Evolutionary conservation across 148 eudicot species (phyloP), one percentile per base, ranked within the genome.

Genomic region (Nyssa sinensis): DNA sequence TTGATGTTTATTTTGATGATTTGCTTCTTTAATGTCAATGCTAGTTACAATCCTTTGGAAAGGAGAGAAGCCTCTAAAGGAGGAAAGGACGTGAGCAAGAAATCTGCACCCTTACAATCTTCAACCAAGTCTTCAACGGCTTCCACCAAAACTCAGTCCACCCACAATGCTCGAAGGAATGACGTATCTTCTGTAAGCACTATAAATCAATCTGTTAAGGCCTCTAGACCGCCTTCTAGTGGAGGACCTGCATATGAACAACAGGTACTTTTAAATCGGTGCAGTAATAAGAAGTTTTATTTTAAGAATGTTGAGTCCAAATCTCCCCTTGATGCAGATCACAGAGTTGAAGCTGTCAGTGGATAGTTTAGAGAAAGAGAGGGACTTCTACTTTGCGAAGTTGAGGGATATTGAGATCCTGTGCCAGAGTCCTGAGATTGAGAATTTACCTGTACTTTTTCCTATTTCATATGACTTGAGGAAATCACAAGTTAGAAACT

Each of bases 311-410:
- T 49, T 29, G 21, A n/a, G 60, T 47, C 19, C 73, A 71, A 31
- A 81, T 25, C 57, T 39, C 57, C 3, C 59, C 41, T 70, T 65
- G 60, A 61, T 77, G 81, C 88, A 93, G 98, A 89, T 93, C 35
- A 93, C 98, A 19, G 94, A 89, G 70, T 57, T 93, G 84, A 93
- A 93, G 85, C 77, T 93, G 66, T 88, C 92, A 32, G 84, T 93
- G 29, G 98, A 93, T 70, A 82, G 91, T 79, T 86, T 93, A 16
- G 98, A 93, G 84, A 93, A 91, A 76, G 98, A 93, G 75, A 85
- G 98, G 84, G 98, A 93, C 71, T 93, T 91, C 88, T 91, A 93
- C 87, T 93, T 93, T 78, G 85, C 86, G 11, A 93, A 93, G 84
- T 80, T 93, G 79, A 89, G 98, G 82, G 98, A 93, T 63, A 80